These are phyloP conservation scores for Atkinsonella hypoxylon DNA, from an alignment of 2,329 filamentous ascomycete genomes.

Conservation along the genomic window DNA sequence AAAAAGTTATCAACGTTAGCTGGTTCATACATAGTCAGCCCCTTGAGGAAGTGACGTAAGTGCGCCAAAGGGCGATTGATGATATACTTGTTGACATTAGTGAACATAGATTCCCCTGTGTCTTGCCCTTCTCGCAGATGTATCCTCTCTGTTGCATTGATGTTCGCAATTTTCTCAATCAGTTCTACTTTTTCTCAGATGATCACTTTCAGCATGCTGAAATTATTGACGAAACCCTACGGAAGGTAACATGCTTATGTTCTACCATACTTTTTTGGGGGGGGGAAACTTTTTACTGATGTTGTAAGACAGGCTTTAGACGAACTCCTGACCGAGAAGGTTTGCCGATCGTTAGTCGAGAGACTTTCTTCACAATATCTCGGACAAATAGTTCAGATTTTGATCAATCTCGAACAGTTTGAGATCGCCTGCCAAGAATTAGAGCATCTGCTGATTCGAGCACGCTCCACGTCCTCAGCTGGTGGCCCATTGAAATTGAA, in stretches of 20 bases:
- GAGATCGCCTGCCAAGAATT: slow-evolving; percentile 85
- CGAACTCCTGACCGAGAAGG: slow-evolving; percentile 82
- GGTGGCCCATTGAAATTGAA: slow-evolving; percentile 68
- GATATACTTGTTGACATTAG: neutral
- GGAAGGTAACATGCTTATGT: slow-evolving; percentile 40
- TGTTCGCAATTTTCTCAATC: slow-evolving; percentile 92
- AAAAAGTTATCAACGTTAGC: slow-evolving; percentile 89
- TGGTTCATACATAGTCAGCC: slow-evolving; percentile 86
- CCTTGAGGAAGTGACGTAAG: slow-evolving; percentile 61
- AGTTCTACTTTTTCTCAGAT: slow-evolving; percentile 96
- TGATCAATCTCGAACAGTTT: slow-evolving; percentile 96
- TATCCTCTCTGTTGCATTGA: slow-evolving; percentile 97
- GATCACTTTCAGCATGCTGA: slow-evolving; percentile 88
- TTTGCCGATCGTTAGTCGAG: slow-evolving; percentile 82
- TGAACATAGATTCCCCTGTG: slow-evolving; percentile 66
- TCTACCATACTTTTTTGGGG: neutral
- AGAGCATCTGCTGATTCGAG: slow-evolving; percentile 73
- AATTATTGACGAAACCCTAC: slow-evolving; percentile 82
- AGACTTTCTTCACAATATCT: slow-evolving; percentile 84
- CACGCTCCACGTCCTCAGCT: slow-evolving; percentile 68
- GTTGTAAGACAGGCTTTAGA: slow-evolving; percentile 58
- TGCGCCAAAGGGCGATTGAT: slow-evolving; percentile 10
- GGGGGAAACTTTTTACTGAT: neutral
- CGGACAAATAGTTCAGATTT: slow-evolving; percentile 94
- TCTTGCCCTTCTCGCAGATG: slow-evolving; percentile 98